These are phyloP conservation scores for Zanthoxylum bungeanum DNA, from an alignment of 345 rosid species.

Conservation along the genomic window DNA sequence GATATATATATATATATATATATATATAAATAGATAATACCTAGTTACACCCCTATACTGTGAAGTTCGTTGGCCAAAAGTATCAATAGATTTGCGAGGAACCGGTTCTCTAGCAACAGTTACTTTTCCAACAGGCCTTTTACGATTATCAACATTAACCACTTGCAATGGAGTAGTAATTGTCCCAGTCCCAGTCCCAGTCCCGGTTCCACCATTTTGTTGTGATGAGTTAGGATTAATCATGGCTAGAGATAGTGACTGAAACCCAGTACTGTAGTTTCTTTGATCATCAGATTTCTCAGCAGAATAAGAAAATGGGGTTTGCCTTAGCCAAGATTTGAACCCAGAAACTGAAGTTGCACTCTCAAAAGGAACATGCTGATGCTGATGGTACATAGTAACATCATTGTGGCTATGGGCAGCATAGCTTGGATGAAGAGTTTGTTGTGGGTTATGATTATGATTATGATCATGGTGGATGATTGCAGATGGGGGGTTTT, in stretches of 20 bases:
- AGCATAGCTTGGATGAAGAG: conserved; percentile 33
- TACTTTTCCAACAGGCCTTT: conserved; percentile 33
- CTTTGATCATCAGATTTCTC: conserved; percentile 25
- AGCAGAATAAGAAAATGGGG: conserved; percentile 14
- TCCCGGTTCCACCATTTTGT: neutral
- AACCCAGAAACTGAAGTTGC: conserved; percentile 53
- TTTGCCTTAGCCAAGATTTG: conserved; percentile 67
- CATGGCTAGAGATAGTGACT: conserved; percentile 52
- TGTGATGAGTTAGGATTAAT: conserved; percentile 38
- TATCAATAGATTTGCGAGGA: conserved; percentile 71
- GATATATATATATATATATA: too few relatives aligned
- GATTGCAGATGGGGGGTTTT: too few relatives aligned
- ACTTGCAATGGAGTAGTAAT: conserved; percentile 14
- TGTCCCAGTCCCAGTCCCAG: too few relatives aligned
- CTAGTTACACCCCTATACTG: conserved; percentile 96
- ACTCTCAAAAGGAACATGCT: conserved; percentile 35
- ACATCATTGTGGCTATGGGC: conserved; percentile 3
- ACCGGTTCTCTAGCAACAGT: conserved; percentile 33
- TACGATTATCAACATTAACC: conserved; percentile 31
- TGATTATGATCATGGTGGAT: conserved; percentile 18
- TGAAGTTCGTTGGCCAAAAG: conserved; percentile 86
- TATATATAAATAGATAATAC: too few relatives aligned
- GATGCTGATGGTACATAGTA: conserved; percentile 26
- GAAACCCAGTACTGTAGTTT: conserved; percentile 23
- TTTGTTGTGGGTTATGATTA: conserved; percentile 14